These are phyloP conservation scores for Tetrahymena malaccensis DNA, from an alignment of 73 alveolate species.

Conservation along the genomic window DNA sequence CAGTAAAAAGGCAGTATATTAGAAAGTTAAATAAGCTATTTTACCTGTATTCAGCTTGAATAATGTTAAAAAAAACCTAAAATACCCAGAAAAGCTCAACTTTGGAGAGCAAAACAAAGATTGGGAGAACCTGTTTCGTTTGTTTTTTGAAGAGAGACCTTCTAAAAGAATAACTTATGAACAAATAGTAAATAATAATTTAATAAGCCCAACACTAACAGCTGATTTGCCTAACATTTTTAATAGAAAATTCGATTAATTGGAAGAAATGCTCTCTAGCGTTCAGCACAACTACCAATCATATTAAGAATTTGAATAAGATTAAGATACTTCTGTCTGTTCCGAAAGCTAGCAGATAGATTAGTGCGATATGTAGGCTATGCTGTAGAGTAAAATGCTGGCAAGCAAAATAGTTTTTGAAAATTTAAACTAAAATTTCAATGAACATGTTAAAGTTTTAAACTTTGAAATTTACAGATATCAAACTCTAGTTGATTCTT, in stretches of 20 bases:
- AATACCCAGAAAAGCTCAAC: not conserved
- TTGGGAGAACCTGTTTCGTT: not conserved
- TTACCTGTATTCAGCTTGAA: not conserved
- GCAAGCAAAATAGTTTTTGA: not conserved
- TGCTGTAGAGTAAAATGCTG: not conserved
- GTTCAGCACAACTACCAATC: not conserved
- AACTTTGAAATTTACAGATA: not conserved
- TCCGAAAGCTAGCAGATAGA: not conserved
- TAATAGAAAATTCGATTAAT: not conserved
- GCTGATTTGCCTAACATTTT: not conserved
- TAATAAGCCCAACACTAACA: not conserved
- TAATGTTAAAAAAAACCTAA: not conserved
- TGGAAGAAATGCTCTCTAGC: not conserved
- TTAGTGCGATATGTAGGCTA: not conserved
- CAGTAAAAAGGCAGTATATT: not conserved
- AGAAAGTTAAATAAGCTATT: not conserved
- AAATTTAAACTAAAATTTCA: not conserved
- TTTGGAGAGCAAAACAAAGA: not conserved
- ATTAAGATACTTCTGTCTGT: not conserved
- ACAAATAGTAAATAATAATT: not conserved
- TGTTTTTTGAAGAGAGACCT: not conserved
- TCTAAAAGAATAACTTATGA: not conserved
- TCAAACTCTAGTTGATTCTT: not conserved
- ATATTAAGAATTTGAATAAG: not conserved
- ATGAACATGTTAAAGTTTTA: not conserved